Evolutionary conservation across 805 yeast genomes (phyloP).

Genomic region (Hanseniaspora pseudoguilliermondii): DNA sequence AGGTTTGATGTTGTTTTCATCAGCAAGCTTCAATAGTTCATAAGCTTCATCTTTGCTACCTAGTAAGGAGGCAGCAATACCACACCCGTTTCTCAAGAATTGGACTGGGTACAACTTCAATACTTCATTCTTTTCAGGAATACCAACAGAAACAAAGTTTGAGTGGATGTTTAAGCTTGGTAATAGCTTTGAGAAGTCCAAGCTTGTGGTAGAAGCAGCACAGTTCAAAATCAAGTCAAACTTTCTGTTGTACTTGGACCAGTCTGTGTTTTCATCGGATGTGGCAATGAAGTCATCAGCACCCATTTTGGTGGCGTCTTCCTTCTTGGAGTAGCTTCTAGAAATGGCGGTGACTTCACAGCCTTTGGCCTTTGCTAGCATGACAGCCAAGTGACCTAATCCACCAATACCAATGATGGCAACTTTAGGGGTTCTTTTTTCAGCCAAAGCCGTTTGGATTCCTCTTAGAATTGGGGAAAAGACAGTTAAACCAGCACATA

Average conservation of each 20-base stretch:
- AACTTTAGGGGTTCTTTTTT: conserved; percentile 29
- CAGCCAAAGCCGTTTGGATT: conserved; percentile 19
- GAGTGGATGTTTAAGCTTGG: conserved; percentile 44
- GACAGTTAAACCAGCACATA: conserved; percentile 47
- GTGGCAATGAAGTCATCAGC: conserved; percentile 40
- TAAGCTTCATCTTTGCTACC: conserved; percentile 54
- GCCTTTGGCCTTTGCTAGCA: conserved; percentile 39
- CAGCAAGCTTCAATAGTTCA: conserved; percentile 55
- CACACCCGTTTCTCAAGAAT: conserved; percentile 38
- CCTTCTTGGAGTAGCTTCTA: conserved; percentile 32
- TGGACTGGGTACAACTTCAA: conserved; percentile 37
- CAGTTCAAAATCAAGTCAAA: conserved; percentile 36
- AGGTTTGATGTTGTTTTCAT: conserved; percentile 43
- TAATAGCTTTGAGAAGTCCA: conserved; percentile 39
- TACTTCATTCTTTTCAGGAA: conserved; percentile 39
- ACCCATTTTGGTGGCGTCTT: conserved; percentile 32
- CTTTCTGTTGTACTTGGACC: conserved; percentile 26
- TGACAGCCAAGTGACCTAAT: conserved; percentile 36
- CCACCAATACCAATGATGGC: conserved; percentile 38
- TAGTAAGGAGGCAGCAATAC: conserved; percentile 45
- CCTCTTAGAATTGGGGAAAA: conserved; percentile 34
- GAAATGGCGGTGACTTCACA: conserved; percentile 40
- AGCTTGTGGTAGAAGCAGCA: conserved; percentile 35
- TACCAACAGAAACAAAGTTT: conserved; percentile 51
- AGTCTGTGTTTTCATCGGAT: conserved; percentile 30